Base-by-base conservation (phyloP, 768 basidiomycete genomes). In the Porpolomopsis calyptriformis region DNA sequence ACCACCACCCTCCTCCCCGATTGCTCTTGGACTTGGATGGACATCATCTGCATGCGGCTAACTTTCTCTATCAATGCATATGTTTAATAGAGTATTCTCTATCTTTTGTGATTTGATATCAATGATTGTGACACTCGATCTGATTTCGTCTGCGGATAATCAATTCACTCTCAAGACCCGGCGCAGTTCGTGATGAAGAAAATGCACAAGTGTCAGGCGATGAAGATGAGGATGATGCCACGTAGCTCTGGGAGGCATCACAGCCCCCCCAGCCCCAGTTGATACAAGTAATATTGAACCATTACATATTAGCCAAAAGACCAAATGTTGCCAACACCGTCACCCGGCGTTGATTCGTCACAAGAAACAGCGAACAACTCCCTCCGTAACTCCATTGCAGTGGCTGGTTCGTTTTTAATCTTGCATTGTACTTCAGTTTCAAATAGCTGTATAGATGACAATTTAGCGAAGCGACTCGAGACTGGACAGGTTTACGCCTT, bases 341-440 rank as follows among this genome's bases (percentile, higher is more conserved):
- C 48, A 19, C 27, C 27, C 24, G 20, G 20, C 14, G 23, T 33
- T 18, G 18, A 26, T 22, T 10, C n/a, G 29, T 29, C 29, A 10
- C 10, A 20, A 34, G n/a, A 23, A 18, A 18, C 8, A 11, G 38
- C 18, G 9, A 47, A 40, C 24, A 47, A 4, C 40, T 33, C 19
- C 11, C 3, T 40, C 31, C 9, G 25, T 44, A 33, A 25, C 47
- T 33, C 54, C 55, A 4, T 35, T 12, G 43, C 71, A 36, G 78
- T 55, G n/a, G 76, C 68, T 5, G 74, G 93, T 38, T 91, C 85
- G 56, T 79, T 81, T 59, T 82, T 88, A 37, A 94, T 81, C 52
- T 78, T 84, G 42, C 88, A 70, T 51, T 77, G 80, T 24, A 72
- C 67, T 57, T 96, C 93, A 0, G 85, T 85, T 27, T 93, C 87